phyloP scores from a whole-genome alignment of 257 asterid genomes.

The Solanum corneliomulleri region DNA sequence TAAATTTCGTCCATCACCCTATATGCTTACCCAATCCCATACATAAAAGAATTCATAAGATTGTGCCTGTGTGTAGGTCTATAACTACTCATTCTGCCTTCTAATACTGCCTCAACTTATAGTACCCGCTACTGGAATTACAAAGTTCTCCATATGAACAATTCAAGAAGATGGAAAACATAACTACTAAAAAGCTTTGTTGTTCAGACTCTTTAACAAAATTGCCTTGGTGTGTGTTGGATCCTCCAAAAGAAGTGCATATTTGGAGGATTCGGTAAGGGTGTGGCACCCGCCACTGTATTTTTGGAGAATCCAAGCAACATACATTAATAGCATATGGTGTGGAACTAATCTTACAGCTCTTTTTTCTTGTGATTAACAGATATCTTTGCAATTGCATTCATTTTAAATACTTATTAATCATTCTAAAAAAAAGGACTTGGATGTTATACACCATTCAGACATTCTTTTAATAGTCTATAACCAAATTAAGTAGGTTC shows the following conservation, averaged over 20 bases:
- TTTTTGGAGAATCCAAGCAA: neutral
- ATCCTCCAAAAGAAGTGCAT: neutral
- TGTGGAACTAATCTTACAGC: neutral
- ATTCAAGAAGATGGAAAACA: neutral
- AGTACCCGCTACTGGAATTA: neutral
- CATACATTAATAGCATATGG: neutral
- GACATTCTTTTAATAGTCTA: neutral
- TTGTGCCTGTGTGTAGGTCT: neutral
- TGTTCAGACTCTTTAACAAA: neutral
- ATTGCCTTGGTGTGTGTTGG: neutral
- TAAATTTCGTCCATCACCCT: neutral
- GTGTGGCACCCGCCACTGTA: neutral
- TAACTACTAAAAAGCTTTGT: neutral
- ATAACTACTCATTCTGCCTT: neutral
- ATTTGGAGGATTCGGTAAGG: neutral
- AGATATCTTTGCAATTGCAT: neutral
- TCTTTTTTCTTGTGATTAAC: neutral
- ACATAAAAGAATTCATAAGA: neutral
- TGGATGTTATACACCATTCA: neutral
- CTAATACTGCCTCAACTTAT: neutral
- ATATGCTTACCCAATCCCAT: neutral
- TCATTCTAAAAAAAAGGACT: neutral
- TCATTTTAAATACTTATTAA: neutral
- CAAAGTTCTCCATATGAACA: neutral
- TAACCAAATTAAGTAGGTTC: neutral